phyloP scores from a whole-genome alignment of 75 land plant species.

The Cunninghamia lanceolata region DNA sequence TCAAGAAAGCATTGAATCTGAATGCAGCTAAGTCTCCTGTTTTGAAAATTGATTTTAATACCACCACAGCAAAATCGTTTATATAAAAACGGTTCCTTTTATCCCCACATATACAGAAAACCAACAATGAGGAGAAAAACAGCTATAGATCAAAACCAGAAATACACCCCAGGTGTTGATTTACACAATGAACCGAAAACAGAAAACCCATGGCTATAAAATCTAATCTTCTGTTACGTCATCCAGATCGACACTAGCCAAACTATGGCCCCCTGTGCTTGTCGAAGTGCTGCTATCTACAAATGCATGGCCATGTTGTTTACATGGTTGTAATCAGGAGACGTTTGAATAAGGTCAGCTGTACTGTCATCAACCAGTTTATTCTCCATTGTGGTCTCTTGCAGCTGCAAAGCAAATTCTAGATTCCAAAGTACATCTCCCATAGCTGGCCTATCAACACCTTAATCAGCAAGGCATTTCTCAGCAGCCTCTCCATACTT shows the following conservation, averaged over 20 bases:
- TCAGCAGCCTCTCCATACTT: slow-evolving; percentile 42
- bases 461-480: slow-evolving; percentile 35
- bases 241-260: slow-evolving; percentile 39
- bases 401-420: slow-evolving; percentile 39
- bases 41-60: too few species aligned
- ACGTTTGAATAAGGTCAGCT: neutral
- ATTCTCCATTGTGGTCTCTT: slow-evolving; percentile 29
- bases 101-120: too few species aligned
- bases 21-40: too few species aligned
- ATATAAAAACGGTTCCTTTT: too few species aligned
- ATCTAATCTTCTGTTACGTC: slow-evolving; percentile 21
- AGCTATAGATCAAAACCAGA: neutral
- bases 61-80: too few species aligned
- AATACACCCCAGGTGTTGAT: neutral
- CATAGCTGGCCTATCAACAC: slow-evolving; percentile 39
- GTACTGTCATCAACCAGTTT: slow-evolving; percentile 13
- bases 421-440: slow-evolving; percentile 53
- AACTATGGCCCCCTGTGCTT: slow-evolving; percentile 26
- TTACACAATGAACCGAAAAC: neutral
- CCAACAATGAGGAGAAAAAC: too few species aligned
- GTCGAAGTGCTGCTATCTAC: neutral
- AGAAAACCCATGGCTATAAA: neutral
- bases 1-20: too few species aligned
- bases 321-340: neutral
- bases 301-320: neutral